Conservation (phyloP, 371 early-diverging fungal species). For the Mortierella sp. region DNA sequence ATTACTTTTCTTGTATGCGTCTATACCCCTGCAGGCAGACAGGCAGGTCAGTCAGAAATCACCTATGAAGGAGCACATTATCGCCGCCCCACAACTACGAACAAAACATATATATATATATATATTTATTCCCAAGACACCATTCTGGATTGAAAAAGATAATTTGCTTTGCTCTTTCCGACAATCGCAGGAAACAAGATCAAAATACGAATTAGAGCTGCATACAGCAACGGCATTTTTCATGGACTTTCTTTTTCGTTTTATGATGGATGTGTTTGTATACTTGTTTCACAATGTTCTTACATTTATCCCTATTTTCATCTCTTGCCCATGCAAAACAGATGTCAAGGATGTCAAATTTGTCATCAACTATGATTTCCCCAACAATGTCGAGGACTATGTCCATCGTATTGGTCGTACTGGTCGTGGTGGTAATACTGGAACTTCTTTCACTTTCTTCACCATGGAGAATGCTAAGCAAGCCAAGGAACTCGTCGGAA, state of each 20-base stretch:
- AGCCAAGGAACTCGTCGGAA: slow-evolving; percentile 91
- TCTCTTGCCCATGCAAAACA: slow-evolving; percentile 39
- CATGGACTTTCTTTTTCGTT: not conserved
- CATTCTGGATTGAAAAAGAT: too few relatives aligned
- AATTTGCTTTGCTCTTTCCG: not conserved
- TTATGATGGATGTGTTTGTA: not conserved
- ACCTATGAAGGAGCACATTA: not conserved
- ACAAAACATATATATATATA: not conserved
- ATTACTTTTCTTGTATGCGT: slow-evolving; percentile 9
- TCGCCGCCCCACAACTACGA: not conserved
- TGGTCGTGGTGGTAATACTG: slow-evolving; percentile 97
- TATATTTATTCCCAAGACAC: too few relatives aligned
- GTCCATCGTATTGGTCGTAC: slow-evolving; percentile 99
- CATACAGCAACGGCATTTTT: not conserved
- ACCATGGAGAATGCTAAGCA: slow-evolving; percentile 92
- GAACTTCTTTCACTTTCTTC: slow-evolving; percentile 97
- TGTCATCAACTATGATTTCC: slow-evolving; percentile 98
- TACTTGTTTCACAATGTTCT: not conserved
- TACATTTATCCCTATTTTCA: slow-evolving; percentile 16
- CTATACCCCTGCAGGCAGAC: slow-evolving; percentile 1
- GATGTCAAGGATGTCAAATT: slow-evolving; percentile 95
- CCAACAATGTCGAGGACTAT: slow-evolving; percentile 94
- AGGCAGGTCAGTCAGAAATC: not conserved
- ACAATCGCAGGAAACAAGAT: not conserved
- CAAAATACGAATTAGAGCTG: not conserved